Conservation (phyloP, 75 land plant species). For the Sequoiadendron giganteum region DNA sequence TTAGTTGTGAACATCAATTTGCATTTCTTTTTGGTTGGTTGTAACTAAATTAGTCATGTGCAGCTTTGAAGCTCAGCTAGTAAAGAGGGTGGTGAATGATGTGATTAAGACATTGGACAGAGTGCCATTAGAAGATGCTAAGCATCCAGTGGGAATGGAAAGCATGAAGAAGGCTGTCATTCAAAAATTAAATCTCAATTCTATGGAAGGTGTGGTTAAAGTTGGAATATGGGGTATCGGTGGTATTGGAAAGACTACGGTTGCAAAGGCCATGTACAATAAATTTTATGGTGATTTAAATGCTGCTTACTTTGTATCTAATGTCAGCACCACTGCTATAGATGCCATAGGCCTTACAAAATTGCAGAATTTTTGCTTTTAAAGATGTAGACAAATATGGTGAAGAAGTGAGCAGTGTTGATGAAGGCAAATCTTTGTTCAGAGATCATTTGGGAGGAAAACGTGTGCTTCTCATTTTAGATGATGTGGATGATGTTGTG, state of each 20-base stretch:
- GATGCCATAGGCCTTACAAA: not conserved
- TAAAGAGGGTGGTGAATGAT: too few relatives aligned
- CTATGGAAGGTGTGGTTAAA: not conserved
- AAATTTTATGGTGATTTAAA: not conserved
- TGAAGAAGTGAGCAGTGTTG: not conserved
- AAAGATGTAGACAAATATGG: not conserved
- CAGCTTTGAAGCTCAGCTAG: too few relatives aligned
- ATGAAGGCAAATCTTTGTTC: not conserved
- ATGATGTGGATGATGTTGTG: not conserved
- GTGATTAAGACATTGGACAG: too few relatives aligned
- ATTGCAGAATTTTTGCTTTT: not conserved
- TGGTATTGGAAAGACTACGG: not conserved
- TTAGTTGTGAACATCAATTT: too few relatives aligned
- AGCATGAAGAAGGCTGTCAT: too few relatives aligned
- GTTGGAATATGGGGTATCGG: not conserved
- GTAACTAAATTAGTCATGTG: too few relatives aligned
- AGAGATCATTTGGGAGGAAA: not conserved
- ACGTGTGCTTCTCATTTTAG: not conserved
- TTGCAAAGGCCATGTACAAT: not conserved
- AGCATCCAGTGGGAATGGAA: too few relatives aligned
- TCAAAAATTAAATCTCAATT: too few relatives aligned
- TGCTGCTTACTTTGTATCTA: not conserved
- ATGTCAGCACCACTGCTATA: not conserved
- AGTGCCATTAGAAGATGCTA: too few relatives aligned
- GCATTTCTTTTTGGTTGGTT: too few relatives aligned